Conservation (phyloP, 108 stramenopile genomes). For the Hondaea fermentalgiana region DNA sequence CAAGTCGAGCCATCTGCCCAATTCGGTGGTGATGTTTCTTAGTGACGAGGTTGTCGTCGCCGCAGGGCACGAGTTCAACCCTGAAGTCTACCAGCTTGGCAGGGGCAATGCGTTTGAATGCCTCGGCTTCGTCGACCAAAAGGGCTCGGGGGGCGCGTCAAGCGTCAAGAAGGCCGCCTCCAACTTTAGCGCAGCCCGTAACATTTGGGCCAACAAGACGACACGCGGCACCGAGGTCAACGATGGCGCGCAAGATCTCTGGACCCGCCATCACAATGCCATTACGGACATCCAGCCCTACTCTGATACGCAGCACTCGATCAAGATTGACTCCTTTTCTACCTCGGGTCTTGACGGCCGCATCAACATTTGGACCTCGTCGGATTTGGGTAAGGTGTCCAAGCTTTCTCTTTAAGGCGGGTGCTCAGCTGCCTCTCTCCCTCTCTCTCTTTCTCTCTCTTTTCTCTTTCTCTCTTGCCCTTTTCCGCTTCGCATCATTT, state of each 20-base stretch:
- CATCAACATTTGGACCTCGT: background rate
- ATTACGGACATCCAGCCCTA: slow-evolving; percentile 18
- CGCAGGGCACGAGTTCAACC: slow-evolving; percentile 52
- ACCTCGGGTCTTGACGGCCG: background rate
- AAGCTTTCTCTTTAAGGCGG: background rate
- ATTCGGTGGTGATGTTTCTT: slow-evolving; percentile 28
- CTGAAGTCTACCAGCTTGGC: slow-evolving; percentile 32
- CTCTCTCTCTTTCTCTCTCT: too few species aligned
- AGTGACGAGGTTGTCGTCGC: slow-evolving; percentile 38
- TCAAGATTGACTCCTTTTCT: background rate
- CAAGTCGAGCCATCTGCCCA: slow-evolving; percentile 30
- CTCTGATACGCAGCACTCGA: background rate
- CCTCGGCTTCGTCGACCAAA: background rate
- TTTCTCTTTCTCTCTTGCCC: too few species aligned
- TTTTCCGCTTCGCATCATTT: too few species aligned
- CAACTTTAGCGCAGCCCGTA: slow-evolving; percentile 17
- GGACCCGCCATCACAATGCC: slow-evolving; percentile 23
- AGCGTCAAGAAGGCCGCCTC: slow-evolving; percentile 2
- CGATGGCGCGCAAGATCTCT: slow-evolving; percentile 18
- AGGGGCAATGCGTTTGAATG: background rate
- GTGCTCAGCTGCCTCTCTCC: background rate
- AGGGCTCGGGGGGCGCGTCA: background rate
- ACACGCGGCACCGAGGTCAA: slow-evolving; percentile 14
- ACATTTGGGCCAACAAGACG: slow-evolving; percentile 27
- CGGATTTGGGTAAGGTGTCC: background rate